Conservation (phyloP, 345 rosid genomes). For the Angophora floribunda region DNA sequence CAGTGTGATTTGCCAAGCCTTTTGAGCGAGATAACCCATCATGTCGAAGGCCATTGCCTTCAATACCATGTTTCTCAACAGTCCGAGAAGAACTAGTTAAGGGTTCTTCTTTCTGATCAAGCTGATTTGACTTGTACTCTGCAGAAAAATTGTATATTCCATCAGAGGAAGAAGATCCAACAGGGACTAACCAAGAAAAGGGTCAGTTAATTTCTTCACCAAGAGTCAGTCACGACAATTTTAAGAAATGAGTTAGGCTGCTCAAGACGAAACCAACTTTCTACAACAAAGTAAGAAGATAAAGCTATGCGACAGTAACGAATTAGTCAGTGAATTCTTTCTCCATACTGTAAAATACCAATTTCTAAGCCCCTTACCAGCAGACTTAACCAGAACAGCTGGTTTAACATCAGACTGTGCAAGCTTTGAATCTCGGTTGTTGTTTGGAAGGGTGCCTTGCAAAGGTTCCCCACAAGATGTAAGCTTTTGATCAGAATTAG, state of each 20-base stretch:
- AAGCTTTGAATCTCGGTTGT: conserved; percentile 41
- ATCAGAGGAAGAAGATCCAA: conserved; percentile 29
- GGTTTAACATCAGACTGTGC: conserved; percentile 52
- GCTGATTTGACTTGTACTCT: conserved; percentile 39
- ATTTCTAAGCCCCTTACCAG: conserved; percentile 4
- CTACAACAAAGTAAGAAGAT: neutral
- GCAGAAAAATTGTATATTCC: conserved; percentile 23
- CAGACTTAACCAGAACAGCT: conserved; percentile 42
- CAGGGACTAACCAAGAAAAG: conserved; percentile 18
- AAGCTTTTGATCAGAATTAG: conserved; percentile 50
- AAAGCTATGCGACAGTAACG: neutral
- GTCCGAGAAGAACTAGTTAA: conserved; percentile 46
- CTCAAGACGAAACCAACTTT: neutral
- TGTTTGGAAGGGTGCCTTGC: conserved; percentile 25
- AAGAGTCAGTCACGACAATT: neutral
- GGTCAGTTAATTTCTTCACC: neutral
- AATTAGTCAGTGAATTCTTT: neutral
- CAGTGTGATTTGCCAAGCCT: conserved; percentile 47
- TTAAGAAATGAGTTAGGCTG: neutral
- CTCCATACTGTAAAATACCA: neutral
- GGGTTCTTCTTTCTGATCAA: conserved; percentile 51
- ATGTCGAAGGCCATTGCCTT: conserved; percentile 29
- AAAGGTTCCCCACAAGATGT: conserved; percentile 36
- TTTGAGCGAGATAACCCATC: conserved; percentile 40
- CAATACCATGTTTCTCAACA: conserved; percentile 32